phyloP scores from a whole-genome alignment of 2,329 filamentous ascomycete species.

The Phoma herbarum region DNA sequence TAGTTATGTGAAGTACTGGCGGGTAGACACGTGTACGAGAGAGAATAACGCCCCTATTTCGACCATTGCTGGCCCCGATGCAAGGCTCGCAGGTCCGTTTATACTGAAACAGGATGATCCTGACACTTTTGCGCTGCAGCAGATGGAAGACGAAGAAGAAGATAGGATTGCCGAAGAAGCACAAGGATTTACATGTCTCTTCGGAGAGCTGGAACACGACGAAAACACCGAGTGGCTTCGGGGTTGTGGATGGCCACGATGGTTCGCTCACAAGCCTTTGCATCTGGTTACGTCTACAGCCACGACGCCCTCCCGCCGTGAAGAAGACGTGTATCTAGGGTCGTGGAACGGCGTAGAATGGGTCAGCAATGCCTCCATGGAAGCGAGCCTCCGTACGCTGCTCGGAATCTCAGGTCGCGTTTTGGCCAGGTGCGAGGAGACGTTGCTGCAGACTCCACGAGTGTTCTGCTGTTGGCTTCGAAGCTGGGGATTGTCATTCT shows the following conservation, averaged over 20 bases:
- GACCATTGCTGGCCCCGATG: too few species aligned
- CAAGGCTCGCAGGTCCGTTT: not conserved
- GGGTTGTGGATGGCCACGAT: too few species aligned
- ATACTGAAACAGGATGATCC: too few species aligned
- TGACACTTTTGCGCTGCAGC: not conserved
- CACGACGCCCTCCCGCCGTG: too few species aligned
- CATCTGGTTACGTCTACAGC: conserved; percentile 5
- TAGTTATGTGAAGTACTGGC: too few species aligned
- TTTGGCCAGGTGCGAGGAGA: conserved; percentile 1
- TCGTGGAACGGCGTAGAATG: not conserved
- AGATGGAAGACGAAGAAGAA: conserved; percentile 9
- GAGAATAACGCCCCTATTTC: too few species aligned
- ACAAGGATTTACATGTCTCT: not conserved
- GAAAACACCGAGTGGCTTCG: too few species aligned
- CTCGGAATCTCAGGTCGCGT: too few species aligned
- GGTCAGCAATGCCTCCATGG: not conserved
- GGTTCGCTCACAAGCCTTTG: conserved; percentile 1
- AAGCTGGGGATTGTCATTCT: conserved; percentile 4
- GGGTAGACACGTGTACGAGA: too few species aligned
- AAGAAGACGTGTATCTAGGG: not conserved
- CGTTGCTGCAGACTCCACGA: not conserved
- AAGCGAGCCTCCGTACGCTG: too few species aligned
- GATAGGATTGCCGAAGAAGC: not conserved
- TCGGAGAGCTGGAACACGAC: not conserved
- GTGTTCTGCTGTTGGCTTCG: not conserved